Conservation (phyloP, 2,329 filamentous ascomycete species). For the Penicillium griseofulvum region DNA sequence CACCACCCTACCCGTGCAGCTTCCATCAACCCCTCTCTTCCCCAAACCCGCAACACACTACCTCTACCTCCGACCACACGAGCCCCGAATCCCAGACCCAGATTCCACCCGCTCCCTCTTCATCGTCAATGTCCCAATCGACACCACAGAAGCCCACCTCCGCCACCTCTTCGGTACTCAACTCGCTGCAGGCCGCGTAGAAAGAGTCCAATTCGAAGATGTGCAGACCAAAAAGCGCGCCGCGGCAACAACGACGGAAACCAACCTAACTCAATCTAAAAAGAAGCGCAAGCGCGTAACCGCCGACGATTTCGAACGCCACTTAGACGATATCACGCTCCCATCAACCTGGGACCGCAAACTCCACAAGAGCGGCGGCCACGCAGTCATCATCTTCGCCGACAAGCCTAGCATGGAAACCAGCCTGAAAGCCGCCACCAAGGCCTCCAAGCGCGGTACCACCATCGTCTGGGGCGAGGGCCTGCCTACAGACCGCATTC, state of each 20-base stretch:
- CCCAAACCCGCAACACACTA: slow-evolving; percentile 68
- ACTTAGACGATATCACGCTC: slow-evolving; percentile 61
- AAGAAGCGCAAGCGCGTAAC: slow-evolving; percentile 58
- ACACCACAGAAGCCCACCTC: slow-evolving; percentile 75
- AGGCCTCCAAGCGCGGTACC: slow-evolving; percentile 56
- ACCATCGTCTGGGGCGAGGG: slow-evolving; percentile 68
- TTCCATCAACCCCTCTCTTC: slow-evolving; percentile 63
- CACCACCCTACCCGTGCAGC: slow-evolving; percentile 64
- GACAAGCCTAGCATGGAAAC: slow-evolving; percentile 75
- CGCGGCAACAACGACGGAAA: slow-evolving; percentile 20
- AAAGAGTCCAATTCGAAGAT: slow-evolving; percentile 71
- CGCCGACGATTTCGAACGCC: slow-evolving; percentile 49
- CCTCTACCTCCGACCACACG: slow-evolving; percentile 80
- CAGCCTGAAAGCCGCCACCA: slow-evolving; percentile 72
- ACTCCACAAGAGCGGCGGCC: slow-evolving; percentile 70
- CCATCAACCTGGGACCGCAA: slow-evolving; percentile 71
- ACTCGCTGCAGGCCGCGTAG: slow-evolving; percentile 74
- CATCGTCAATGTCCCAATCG: slow-evolving; percentile 82
- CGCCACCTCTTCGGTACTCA: slow-evolving; percentile 71
- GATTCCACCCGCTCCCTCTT: slow-evolving; percentile 80
- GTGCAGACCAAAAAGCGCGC: slow-evolving; percentile 39
- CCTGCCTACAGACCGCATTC: slow-evolving; percentile 53
- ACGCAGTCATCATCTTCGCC: slow-evolving; percentile 78
- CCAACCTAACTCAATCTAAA: slow-evolving; percentile 23
- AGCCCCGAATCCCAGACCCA: slow-evolving; percentile 71